Evolutionary conservation across 2,329 filamentous ascomycete genomes (phyloP), one percentile per base, ranked within the genome.

Genomic region (Neoscytalidium dimidiatum): DNA sequence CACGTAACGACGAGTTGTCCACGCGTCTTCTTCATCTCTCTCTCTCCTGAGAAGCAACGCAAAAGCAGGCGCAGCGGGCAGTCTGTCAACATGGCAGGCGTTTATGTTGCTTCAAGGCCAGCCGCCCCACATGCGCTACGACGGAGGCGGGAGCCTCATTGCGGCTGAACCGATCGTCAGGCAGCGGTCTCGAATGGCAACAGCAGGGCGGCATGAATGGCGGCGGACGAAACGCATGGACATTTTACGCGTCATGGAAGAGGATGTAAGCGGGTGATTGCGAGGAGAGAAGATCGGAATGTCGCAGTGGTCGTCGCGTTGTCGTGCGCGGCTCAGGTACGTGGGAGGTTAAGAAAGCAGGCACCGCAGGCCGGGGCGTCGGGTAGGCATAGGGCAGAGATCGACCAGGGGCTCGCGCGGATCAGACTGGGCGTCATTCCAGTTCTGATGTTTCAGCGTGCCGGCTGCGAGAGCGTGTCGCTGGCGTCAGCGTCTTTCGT

Each of bases 91-190:
- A 41, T 23, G 35, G 21, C 41, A 26, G 44, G 43, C 23, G 33
- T 38, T 49, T 58, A 38, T 19, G 35, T 26, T 63, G 64, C 64
- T 44, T 58, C 58, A 56, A 63, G 58, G 57, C 49, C 58, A 58
- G 28, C 62, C 11, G 62, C 51, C 62, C 63, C 63, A 64, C 63
- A 64, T 64, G 49, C 35, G 35, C 51, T 52, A 52, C 26, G 41
- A 44, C 28, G 61, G 46, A 28, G 29, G 48, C 26, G 61, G n/a
- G 58, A 64, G 65, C 43, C 17, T n/a, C 56, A 60, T 52, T 51
- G 52, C 51, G 65, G n/a, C 21, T 35, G 51, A 19, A 38, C 51
- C 38, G 61, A n/a, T 43, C 61, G 19, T n/a, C 19, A 51, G 51
- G 49, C 21, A 19, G 65, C 46, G 23, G 29, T 17, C 35, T 17